These are phyloP conservation scores for Venturia aucupariae DNA, from an alignment of 2,329 filamentous ascomycete genomes.

Conservation along the genomic window DNA sequence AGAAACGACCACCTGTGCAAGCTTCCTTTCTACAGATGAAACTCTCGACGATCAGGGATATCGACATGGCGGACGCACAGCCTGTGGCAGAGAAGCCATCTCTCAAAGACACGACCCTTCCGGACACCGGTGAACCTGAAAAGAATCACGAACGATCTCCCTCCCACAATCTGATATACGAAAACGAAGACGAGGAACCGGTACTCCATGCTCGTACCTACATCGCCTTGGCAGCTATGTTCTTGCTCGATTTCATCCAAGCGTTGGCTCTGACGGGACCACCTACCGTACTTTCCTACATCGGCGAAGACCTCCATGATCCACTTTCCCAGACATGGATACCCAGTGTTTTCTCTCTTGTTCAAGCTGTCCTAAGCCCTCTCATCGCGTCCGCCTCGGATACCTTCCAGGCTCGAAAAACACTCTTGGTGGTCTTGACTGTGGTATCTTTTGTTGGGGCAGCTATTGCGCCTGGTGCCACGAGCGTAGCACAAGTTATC, in stretches of 20 bases:
- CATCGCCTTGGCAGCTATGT: constrained; percentile 10
- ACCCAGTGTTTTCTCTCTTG: not conserved
- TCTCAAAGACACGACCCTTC: not conserved
- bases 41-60: not conserved
- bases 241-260: constrained; percentile 10
- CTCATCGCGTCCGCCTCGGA: constrained; percentile 3
- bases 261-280: constrained; percentile 11
- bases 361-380: not conserved
- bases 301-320: not conserved
- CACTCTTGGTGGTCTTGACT: not conserved
- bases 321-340: constrained; percentile 3
- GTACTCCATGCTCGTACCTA: constrained; percentile 10
- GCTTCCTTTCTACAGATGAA: not conserved
- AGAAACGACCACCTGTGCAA: not conserved
- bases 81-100: not conserved
- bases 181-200: constrained; percentile 9
- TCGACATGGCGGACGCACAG: not conserved
- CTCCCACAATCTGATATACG: not conserved
- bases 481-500: not conserved
- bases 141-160: not conserved
- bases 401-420: constrained; percentile 6
- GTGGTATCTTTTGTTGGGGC: constrained; percentile 1
- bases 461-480: not conserved
- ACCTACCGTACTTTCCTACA: constrained; percentile 10
- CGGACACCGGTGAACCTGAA: not conserved